These are phyloP conservation scores for Lachancea thermotolerans DNA, from an alignment of 805 yeast genomes.

Conservation along the genomic window DNA sequence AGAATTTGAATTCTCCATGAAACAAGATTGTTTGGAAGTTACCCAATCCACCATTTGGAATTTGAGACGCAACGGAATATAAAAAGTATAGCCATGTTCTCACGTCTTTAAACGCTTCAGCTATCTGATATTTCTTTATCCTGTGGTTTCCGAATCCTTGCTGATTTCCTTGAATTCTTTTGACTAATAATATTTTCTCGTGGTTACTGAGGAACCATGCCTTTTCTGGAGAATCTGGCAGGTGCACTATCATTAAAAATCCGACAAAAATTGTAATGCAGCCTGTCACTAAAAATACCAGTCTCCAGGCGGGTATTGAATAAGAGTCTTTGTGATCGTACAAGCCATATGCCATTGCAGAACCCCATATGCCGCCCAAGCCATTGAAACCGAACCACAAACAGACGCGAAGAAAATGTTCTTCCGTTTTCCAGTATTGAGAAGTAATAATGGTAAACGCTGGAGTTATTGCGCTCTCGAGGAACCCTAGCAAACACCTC, in stretches of 20 bases:
- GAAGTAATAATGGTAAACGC: slow-evolving; percentile 45
- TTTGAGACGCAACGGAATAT: slow-evolving; percentile 32
- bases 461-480: slow-evolving; percentile 46
- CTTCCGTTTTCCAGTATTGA: slow-evolving; percentile 45
- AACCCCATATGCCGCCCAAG: slow-evolving; percentile 41
- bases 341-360: slow-evolving; percentile 46
- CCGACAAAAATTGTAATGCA: slow-evolving; percentile 45
- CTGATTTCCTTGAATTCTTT: slow-evolving; percentile 42
- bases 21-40: slow-evolving; percentile 39
- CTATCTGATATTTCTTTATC: slow-evolving; percentile 46
- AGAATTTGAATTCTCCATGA: slow-evolving; percentile 34
- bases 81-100: slow-evolving; percentile 41
- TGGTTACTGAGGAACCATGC: slow-evolving; percentile 40
- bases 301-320: slow-evolving; percentile 47
- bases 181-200: slow-evolving; percentile 40
- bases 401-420: slow-evolving; percentile 34
- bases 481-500: slow-evolving; percentile 40
- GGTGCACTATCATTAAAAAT: slow-evolving; percentile 35
- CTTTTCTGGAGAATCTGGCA: slow-evolving; percentile 46
- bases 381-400: slow-evolving; percentile 38
- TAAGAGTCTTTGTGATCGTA: slow-evolving; percentile 31
- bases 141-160: slow-evolving; percentile 48
- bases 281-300: slow-evolving; percentile 52
- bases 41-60: slow-evolving; percentile 47
- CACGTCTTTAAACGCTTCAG: slow-evolving; percentile 41